A percentile compares a stretch with the other conserved stretches of the same genome.
Conservation (phyloP, 2,329 filamentous ascomycete genomes). For the Zarea fungicola region DNA sequence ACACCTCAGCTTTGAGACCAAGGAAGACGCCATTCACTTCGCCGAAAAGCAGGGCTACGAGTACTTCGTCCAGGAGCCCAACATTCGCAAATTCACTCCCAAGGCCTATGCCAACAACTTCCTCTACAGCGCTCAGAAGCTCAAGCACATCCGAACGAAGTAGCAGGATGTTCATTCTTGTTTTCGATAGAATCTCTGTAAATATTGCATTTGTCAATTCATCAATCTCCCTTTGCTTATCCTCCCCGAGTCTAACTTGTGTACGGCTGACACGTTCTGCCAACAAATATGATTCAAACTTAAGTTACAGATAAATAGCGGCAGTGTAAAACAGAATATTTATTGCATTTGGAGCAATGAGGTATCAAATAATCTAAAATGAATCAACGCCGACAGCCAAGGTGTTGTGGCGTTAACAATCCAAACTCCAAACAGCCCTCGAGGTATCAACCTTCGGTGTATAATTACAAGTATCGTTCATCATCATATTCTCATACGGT, state of each 20-base stretch:
- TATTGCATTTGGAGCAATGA: background rate
- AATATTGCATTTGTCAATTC: slow-evolving; percentile 7
- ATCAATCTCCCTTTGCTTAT: background rate
- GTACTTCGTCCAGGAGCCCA: slow-evolving; percentile 97
- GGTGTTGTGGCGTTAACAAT: slow-evolving; percentile 5
- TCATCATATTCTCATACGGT: slow-evolving; percentile 36
- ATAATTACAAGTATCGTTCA: slow-evolving; percentile 7
- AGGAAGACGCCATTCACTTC: slow-evolving; percentile 91
- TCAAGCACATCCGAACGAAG: slow-evolving; percentile 83
- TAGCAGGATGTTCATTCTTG: slow-evolving; percentile 35
- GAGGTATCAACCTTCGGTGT: background rate
- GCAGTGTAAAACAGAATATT: background rate
- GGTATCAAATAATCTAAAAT: background rate
- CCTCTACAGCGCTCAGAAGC: slow-evolving; percentile 73
- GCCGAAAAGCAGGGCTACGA: slow-evolving; percentile 99
- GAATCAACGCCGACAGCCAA: background rate
- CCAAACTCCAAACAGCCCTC: slow-evolving; percentile 1
- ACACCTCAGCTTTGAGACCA: slow-evolving; percentile 80
- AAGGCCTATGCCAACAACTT: slow-evolving; percentile 99
- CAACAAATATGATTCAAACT: too few relatives aligned
- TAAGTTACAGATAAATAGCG: too few relatives aligned
- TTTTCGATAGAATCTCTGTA: slow-evolving; percentile 10
- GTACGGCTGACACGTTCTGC: too few relatives aligned
- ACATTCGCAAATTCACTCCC: slow-evolving; percentile 74
- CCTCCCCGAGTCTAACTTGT: too few relatives aligned